phyloP scores from a whole-genome alignment of 352 stramenopile species.

The Pythium utonaiense region DNA sequence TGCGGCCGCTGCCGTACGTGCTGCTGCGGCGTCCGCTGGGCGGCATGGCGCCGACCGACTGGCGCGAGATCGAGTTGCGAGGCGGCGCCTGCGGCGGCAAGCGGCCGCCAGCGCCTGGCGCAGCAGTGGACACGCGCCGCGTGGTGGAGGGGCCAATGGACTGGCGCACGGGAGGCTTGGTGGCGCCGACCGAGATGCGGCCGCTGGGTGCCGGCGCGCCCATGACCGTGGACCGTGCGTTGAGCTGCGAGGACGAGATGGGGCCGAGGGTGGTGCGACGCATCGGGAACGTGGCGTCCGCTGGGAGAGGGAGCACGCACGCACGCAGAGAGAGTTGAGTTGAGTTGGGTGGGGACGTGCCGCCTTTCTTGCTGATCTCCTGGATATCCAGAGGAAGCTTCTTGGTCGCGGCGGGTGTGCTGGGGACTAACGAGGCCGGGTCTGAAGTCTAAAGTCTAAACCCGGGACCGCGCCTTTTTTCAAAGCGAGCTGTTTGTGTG shows the following conservation, averaged over 20 bases:
- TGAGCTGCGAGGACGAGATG: conserved; percentile 84
- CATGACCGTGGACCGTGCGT: conserved; percentile 43
- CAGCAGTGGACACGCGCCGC: conserved; percentile 48
- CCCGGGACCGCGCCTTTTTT: conserved; percentile 3
- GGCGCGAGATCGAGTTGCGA: conserved; percentile 44
- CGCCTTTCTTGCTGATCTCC: background rate
- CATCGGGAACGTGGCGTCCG: conserved; percentile 31
- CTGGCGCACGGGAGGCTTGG: conserved; percentile 49
- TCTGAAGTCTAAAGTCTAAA: background rate
- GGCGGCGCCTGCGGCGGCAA: conserved; percentile 24
- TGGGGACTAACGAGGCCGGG: background rate
- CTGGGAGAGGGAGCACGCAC: background rate
- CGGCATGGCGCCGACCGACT: conserved; percentile 37
- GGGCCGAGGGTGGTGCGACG: conserved; percentile 81
- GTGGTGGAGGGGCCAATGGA: conserved; percentile 47
- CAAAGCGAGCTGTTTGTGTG: background rate
- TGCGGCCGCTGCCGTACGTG: conserved; percentile 50
- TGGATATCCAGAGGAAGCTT: background rate
- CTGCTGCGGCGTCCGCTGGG: conserved; percentile 49
- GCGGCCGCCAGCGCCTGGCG: conserved; percentile 5
- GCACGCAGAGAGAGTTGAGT: no score
- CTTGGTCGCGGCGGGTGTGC: background rate
- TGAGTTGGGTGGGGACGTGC: no score
- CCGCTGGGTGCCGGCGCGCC: conserved; percentile 17
- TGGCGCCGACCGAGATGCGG: conserved; percentile 55